phyloP scores from a whole-genome alignment of 768 basidiomycete genomes.

The Termitomyces sp. region DNA sequence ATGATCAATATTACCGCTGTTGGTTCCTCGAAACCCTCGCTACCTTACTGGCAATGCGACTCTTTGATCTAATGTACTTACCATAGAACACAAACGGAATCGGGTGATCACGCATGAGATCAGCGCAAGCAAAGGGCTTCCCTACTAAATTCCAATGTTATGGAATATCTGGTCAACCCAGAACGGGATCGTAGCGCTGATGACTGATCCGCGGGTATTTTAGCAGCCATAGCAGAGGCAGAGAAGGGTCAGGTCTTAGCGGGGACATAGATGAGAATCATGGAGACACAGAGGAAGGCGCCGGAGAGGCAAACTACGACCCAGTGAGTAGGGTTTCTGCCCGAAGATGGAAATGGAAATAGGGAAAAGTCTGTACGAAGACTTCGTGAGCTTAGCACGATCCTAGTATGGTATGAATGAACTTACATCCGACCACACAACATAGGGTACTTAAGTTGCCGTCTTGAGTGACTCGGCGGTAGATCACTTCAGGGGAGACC shows the following conservation, averaged over 20 bases:
- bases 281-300: conserved; percentile 36
- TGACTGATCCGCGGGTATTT: conserved; percentile 36
- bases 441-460: conserved; percentile 35
- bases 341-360: conserved; percentile 41
- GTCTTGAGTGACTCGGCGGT: conserved; percentile 29
- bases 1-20: not conserved
- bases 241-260: conserved; percentile 41
- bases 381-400: not conserved
- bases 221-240: conserved; percentile 44
- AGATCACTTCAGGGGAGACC: conserved; percentile 32
- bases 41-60: conserved; percentile 10
- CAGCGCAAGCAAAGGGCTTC: conserved; percentile 32
- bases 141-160: conserved; percentile 38
- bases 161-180: conserved; percentile 42
- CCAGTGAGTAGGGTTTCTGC: conserved; percentile 34
- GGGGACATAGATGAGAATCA: conserved; percentile 41
- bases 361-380: conserved; percentile 27
- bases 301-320: conserved; percentile 35
- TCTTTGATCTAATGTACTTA: conserved; percentile 31
- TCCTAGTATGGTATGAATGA: not conserved
- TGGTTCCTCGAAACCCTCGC: conserved; percentile 5
- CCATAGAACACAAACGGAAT: conserved; percentile 45
- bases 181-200: conserved; percentile 37
- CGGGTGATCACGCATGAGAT: conserved; percentile 31
- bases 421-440: conserved; percentile 36